Percentiles rank a stretch among this genome's conserved stretches.
phyloP scores from a whole-genome alignment of 192 early-diverging fungal genomes.

The Coemansia sp. region DNA sequence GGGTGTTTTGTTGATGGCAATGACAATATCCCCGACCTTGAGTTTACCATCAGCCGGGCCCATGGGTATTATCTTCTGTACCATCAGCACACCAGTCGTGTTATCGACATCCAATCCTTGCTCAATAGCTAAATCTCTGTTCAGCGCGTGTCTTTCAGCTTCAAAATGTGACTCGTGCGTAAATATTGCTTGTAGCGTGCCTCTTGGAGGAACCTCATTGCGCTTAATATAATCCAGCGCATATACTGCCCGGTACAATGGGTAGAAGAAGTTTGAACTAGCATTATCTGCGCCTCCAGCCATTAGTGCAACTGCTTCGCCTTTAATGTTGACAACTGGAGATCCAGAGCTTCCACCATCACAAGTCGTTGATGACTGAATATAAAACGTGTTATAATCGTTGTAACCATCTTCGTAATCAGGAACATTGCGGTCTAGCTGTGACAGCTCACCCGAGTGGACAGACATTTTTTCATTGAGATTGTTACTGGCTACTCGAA shows the following conservation, averaged over 20 bases:
- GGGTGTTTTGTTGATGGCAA: constrained; percentile 58
- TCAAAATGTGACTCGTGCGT: constrained; percentile 63
- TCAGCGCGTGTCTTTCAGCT: constrained; percentile 14
- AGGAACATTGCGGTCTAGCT: constrained; percentile 70
- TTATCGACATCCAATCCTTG: constrained; percentile 4
- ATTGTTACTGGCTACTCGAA: constrained; percentile 72
- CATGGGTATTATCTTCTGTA: constrained; percentile 61
- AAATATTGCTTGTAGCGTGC: constrained; percentile 73
- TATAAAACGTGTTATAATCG: constrained; percentile 82
- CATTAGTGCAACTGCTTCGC: constrained; percentile 75
- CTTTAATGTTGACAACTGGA: constrained; percentile 73
- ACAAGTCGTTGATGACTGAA: constrained; percentile 64
- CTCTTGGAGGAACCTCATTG: constrained; percentile 63
- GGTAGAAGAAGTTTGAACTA: constrained; percentile 62
- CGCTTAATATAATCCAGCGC: constrained; percentile 60
- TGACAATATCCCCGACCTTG: constrained; percentile 68
- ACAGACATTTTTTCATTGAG: constrained; percentile 75
- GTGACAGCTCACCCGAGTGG: constrained; percentile 68
- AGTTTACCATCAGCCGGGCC: constrained; percentile 68
- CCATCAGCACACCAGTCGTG: constrained; percentile 66
- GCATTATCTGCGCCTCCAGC: constrained; percentile 53
- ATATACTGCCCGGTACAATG: constrained; percentile 65
- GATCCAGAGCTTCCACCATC: constrained; percentile 69
- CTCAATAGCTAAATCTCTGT: neutral
- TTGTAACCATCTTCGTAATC: constrained; percentile 57